Evolutionary conservation across 164 flowering plant genomes (phyloP).

Genomic region (Umbellularia californica): DNA sequence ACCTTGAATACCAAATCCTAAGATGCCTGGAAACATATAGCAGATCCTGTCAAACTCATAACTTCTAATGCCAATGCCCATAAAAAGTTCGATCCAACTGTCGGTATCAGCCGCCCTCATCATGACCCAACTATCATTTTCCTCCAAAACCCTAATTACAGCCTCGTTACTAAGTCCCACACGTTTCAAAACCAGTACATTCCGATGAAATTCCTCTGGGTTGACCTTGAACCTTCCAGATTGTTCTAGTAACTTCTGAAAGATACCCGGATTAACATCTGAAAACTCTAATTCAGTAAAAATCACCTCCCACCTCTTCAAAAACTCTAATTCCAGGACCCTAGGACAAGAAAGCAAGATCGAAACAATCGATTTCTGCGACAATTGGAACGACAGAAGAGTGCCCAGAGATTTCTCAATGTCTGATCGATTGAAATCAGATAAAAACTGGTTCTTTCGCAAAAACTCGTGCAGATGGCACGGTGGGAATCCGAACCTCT

Average conservation of each 20-base stretch:
- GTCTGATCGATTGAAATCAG: constrained; percentile 25
- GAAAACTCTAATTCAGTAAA: constrained; percentile 23
- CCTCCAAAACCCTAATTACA: constrained; percentile 47
- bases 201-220: constrained; percentile 33
- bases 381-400: constrained; percentile 42
- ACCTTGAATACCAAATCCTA: constrained; percentile 46
- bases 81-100: constrained; percentile 37
- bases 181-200: constrained; percentile 40
- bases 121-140: constrained; percentile 41
- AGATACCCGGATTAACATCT: constrained; percentile 25
- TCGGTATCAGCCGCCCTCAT: constrained; percentile 32
- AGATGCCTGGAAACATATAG: constrained; percentile 38
- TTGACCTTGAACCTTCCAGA: constrained; percentile 40
- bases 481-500: constrained; percentile 57
- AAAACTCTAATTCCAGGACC: constrained; percentile 43
- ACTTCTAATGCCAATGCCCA: constrained; percentile 32
- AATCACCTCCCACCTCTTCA: constrained; percentile 53
- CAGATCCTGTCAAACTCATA: constrained; percentile 38
- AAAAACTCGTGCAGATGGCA: constrained; percentile 40
- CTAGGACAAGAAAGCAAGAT: constrained; percentile 48
- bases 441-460: constrained; percentile 36
- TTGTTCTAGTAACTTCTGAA: constrained; percentile 44
- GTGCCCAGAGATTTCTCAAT: constrained; percentile 46
- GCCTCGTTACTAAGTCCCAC: constrained; percentile 51
- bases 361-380: constrained; percentile 42